Percentiles rank a stretch among this genome's conserved stretches.
phyloP scores from a whole-genome alignment of 768 basidiomycete genomes.

The Chalciporus sphaerocephalus region DNA sequence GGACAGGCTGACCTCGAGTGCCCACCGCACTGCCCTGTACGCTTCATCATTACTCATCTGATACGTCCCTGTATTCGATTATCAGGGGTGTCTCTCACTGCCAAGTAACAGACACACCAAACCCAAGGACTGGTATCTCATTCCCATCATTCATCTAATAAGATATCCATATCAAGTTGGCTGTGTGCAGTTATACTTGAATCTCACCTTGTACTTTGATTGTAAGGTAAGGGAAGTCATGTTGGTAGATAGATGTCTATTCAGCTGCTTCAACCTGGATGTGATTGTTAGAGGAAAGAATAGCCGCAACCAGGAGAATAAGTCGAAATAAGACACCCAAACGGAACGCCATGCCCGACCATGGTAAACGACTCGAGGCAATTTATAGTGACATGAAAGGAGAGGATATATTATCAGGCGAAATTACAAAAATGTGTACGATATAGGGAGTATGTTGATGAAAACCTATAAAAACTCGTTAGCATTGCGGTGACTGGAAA shows the following conservation, averaged over 20 bases:
- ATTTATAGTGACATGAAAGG: neutral
- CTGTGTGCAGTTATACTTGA: neutral
- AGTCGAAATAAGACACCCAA: neutral
- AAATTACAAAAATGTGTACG: neutral
- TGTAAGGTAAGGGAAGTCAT: conserved; percentile 4
- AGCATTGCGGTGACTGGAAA: neutral
- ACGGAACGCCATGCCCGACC: neutral
- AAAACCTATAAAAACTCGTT: conserved; percentile 9
- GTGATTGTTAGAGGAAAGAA: neutral
- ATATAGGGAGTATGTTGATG: neutral
- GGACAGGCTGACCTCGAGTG: conserved; percentile 5
- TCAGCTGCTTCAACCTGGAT: neutral
- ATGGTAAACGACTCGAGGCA: neutral
- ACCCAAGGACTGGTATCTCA: conserved; percentile 9
- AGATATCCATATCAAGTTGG: neutral
- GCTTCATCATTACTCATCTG: conserved; percentile 5
- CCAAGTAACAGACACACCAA: conserved; percentile 3
- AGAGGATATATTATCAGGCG: conserved; percentile 2
- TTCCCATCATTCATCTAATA: conserved; percentile 4
- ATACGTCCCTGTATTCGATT: conserved; percentile 1
- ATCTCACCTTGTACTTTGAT: conserved; percentile 7
- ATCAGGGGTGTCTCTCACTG: neutral
- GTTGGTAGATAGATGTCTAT: neutral
- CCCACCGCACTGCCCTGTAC: conserved; percentile 5
- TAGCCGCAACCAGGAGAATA: neutral